Evolutionary conservation across 257 asterid genomes (phyloP).

Genomic region (Agastache rugosa): DNA sequence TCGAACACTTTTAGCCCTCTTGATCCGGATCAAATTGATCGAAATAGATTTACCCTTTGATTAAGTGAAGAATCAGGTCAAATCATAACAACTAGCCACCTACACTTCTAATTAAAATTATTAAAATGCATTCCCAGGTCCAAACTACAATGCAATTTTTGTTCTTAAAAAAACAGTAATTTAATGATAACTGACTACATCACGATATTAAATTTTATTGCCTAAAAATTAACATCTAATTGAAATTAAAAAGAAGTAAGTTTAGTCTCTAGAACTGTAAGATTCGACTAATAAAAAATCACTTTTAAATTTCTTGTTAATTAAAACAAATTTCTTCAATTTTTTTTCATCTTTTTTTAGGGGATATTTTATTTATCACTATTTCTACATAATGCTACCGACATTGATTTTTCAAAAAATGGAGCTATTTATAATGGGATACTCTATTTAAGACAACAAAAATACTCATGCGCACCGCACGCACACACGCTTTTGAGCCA

Average conservation of each 20-base stretch:
- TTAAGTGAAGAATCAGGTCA: neutral
- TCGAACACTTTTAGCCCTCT: no score
- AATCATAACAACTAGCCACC: neutral
- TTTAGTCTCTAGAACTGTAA: neutral
- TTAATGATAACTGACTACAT: neutral
- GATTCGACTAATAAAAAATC: no score
- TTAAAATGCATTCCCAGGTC: neutral
- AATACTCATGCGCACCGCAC: slow-evolving; percentile 19
- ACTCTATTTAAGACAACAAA: neutral
- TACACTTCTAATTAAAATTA: neutral
- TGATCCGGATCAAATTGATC: no score
- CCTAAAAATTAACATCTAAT: neutral
- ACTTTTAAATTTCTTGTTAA: neutral
- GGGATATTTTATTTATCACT: neutral
- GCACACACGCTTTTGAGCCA: slow-evolving; percentile 15
- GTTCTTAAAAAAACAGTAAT: no score
- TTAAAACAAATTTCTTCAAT: neutral
- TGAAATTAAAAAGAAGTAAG: neutral
- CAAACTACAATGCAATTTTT: no score
- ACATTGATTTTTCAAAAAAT: slow-evolving; percentile 17
- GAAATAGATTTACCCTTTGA: no score
- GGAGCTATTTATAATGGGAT: neutral
- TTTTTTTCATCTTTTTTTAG: no score
- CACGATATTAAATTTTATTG: no score
- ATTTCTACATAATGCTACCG: slow-evolving; percentile 27